Evolutionary conservation across 371 early-diverging fungal species (phyloP), one percentile per base, ranked within the genome.

Genomic region (Entomophthora muscae): DNA sequence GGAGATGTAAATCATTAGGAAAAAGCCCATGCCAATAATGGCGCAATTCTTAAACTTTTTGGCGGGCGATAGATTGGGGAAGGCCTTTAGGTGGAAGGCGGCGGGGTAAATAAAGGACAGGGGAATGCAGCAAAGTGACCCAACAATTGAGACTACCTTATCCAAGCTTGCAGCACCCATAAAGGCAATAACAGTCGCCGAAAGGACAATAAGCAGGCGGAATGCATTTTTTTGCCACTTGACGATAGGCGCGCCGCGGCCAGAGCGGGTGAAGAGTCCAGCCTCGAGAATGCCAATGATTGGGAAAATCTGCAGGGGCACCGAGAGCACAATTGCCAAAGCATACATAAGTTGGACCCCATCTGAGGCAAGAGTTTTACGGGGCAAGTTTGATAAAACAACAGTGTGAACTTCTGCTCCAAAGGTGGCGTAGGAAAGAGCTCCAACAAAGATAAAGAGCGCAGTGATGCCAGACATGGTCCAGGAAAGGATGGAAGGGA

Each of bases 151-250:
- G 42, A 95, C 91, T 63, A 95, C 88, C 65, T 89, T 86, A 73
- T 93, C 91, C 30, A 95, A 74, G 67, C 86, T 83, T 66, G 76
- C 79, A 24, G 89, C 81, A 7, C 93, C 94, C 17, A 75, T 72
- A 70, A 82, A 86, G 12, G 93, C 87, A 27, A 90, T 77, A 22
- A 76, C n/a, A 3, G 82, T 88, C 10, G 85, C 73, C 0, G 79
- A 65, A 21, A 79, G 53, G 5, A 86, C 85, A 57, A 93, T 72
- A 3, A 74, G n/a, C 12, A 80, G 70, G n/a, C 95, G 78, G 65
- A 90, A 78, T 24, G 71, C 56, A 68, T 95, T 95, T 77, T 95
- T 95, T 70, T 88, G 80, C 89, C 90, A 84, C 71, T 90, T 91
- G 61, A 84, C 79, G 52, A 72, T 62, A 0, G 64, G 61, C 42